Percentiles rank a stretch among this genome's conserved stretches.
phyloP scores from a whole-genome alignment of 805 yeast genomes.

The Spathaspora boniae region DNA sequence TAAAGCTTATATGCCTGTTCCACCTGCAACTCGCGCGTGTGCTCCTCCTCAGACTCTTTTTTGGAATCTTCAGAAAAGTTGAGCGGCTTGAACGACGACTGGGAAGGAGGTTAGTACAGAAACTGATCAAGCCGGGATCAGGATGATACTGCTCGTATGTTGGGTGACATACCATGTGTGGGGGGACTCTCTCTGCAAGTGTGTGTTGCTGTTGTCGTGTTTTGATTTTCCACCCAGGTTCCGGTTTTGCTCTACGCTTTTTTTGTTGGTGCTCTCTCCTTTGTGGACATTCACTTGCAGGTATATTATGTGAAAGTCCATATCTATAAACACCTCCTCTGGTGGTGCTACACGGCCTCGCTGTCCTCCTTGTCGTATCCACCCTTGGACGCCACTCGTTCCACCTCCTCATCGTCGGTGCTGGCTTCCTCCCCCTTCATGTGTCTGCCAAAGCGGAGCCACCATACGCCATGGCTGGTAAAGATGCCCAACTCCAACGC shows the following conservation, averaged over 20 bases:
- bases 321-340: background rate
- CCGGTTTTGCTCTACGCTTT: too few relatives aligned
- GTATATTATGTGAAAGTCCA: background rate
- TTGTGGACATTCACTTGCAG: background rate
- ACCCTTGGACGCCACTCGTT: background rate
- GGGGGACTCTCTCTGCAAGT: too few relatives aligned
- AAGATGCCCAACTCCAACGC: slow-evolving; percentile 76
- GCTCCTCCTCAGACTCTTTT: slow-evolving; percentile 65
- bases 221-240: too few relatives aligned
- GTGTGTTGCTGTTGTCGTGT: too few relatives aligned
- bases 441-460: slow-evolving; percentile 28
- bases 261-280: slow-evolving; percentile 1
- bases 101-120: slow-evolving; percentile 2
- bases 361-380: background rate
- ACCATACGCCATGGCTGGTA: slow-evolving; percentile 69
- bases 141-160: too few relatives aligned
- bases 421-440: slow-evolving; percentile 23
- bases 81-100: slow-evolving; percentile 76
- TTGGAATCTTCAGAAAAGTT: slow-evolving; percentile 75
- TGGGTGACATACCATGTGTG: background rate
- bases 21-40: slow-evolving; percentile 84
- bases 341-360: background rate
- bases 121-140: background rate
- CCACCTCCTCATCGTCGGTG: background rate
- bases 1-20: slow-evolving; percentile 81